Evolutionary conservation across 768 basidiomycete genomes (phyloP), one percentile per base, ranked within the genome.

Genomic region (Scleroderma citrinum): DNA sequence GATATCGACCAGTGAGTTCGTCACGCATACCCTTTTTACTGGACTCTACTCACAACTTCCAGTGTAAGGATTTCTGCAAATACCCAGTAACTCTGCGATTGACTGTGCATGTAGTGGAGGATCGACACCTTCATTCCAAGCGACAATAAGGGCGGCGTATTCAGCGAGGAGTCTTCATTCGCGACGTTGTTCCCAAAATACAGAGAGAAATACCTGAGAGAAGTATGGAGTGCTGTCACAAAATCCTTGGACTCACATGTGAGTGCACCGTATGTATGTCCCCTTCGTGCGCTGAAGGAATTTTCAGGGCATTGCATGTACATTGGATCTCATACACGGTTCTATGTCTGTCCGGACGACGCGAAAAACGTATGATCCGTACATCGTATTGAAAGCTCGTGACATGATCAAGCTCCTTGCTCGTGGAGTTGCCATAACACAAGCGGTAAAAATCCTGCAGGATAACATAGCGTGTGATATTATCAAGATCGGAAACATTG

Each of bases 181-280:
- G 95, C 95, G 10, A 95, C 96, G 1, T 79, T 99, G 10, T 99
- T 99, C 69, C 96, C 96, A 12, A 98, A 96, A 69, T 98, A 98
- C 64, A 81, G 96, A 57, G 96, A 99, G 78, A 92, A 87, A 62
- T 98, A 98, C 62, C 71, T 99, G 43, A 80, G 92, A 38, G 92
- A 98, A 66, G 85, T 88, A 44, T 99, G 96, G 96, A 83, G 87
- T 56, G 85, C 85, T 2, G 89, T 95, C 11, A 95, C 93, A 0
- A 77, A 78, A 50, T 81, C 89, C 11, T 68, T 99, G 42, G 93
- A 97, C 37, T 55, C 80, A 14, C 83, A 92, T 68, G 92, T 92
- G 48, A 51, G 67, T 53, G 17, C 17, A 6, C 17, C 1, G 1
- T n/a, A 35, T 32, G 59, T 37, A 19, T 13, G 46, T 34, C 19